Evolutionary conservation across 164 flowering plant species (phyloP), one percentile per base, ranked within the genome.

Genomic region (Litsea cubeba): DNA sequence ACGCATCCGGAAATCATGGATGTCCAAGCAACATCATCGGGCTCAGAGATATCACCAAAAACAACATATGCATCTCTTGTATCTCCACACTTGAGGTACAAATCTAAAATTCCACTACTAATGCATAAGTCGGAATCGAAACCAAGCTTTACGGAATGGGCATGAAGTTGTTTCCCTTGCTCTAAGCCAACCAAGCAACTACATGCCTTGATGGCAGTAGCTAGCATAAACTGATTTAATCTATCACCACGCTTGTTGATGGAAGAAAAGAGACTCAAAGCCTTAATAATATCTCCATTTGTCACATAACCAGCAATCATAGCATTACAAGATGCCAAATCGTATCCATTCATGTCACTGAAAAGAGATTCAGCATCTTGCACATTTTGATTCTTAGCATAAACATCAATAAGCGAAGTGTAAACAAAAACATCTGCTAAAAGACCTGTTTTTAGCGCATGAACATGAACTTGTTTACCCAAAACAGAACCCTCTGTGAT

Each of bases 1-100:
- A 86, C 74, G 63, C 82, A 87, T 70, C 90, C 90, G 12, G 87
- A 83, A 24, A 88, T 86, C 87, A 88, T 85, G 28, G 87, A 73
- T 32, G 89, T 87, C 89, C 89, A 86, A 14, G 90, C 86, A 65
- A 87, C 87, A 67, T 81, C 84, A 75, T 87, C 90, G 3, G 85
- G 87, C 30, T 35, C 69, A 22, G 81, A 72, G 25, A 87, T 86
- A 30, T 64, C 74, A 65, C 68, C 54, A 69, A 87, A 87, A 64
- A 82, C 78, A n/a, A 62, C 18, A 40, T 65, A 54, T 57, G 92
- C 89, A 72, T 77, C 81, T 22, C 12, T 46, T 66, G 79, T 84
- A 25, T 74, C 82, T 49, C 88, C 90, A 76, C 90, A 88, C 71
- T 85, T 88, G 1, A 81, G 71, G 75, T 88, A 88, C 88, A 88